Percentiles rank a stretch among this genome's conserved stretches.
These are phyloP conservation scores for Monosporascus sp. DNA, from an alignment of 2,329 filamentous ascomycete genomes.

Conservation along the genomic window DNA sequence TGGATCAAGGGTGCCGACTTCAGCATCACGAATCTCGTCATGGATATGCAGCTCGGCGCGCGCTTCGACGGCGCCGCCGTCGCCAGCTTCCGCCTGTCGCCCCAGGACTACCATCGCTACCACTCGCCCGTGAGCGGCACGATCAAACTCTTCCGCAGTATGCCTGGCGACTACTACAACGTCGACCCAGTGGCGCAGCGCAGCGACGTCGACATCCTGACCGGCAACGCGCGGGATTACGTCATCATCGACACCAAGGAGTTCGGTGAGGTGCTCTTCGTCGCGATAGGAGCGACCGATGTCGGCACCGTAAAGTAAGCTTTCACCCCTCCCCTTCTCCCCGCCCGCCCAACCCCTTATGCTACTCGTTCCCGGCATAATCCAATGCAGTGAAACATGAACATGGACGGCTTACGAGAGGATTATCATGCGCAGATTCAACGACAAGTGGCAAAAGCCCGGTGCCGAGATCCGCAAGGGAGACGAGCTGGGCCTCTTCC, in stretches of 20 bases:
- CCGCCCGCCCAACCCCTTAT: background rate
- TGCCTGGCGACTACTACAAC: conserved; percentile 39
- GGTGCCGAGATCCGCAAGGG: conserved; percentile 32
- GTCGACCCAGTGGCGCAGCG: conserved; percentile 31
- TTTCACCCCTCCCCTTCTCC: background rate
- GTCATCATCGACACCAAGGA: conserved; percentile 32
- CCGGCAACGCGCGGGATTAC: conserved; percentile 32
- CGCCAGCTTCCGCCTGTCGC: conserved; percentile 36
- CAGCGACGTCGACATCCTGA: conserved; percentile 32
- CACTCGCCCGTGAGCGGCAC: conserved; percentile 37
- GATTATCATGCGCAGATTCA: conserved; percentile 20
- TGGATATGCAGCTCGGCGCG: conserved; percentile 26
- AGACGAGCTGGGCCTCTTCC: conserved; percentile 35
- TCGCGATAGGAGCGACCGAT: conserved; percentile 35
- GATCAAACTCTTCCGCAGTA: conserved; percentile 31
- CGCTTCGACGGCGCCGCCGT: conserved; percentile 30
- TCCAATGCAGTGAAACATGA: too few species aligned
- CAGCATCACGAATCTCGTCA: conserved; percentile 33
- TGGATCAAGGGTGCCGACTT: conserved; percentile 42
- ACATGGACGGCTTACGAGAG: too few species aligned
- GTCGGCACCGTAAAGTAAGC: conserved; percentile 36
- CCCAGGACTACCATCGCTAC: conserved; percentile 42
- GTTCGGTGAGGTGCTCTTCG: conserved; percentile 37
- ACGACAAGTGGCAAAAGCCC: conserved; percentile 25
- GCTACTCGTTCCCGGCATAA: too few species aligned